Conservation (phyloP, 441 rosid genomes). For the Macaranga tanarius region DNA sequence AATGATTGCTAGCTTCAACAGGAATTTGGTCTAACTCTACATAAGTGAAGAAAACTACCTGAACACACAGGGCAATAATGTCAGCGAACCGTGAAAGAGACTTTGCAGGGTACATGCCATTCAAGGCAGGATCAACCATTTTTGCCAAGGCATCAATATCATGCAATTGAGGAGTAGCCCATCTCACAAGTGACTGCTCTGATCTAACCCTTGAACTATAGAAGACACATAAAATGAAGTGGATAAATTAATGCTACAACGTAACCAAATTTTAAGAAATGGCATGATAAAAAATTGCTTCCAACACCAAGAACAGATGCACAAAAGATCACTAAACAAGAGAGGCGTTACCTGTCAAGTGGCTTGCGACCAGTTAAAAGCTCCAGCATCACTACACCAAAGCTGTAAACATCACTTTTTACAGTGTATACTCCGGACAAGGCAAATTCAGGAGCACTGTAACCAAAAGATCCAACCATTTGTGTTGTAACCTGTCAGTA, state of each 20-base stretch:
- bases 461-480: constrained; percentile 93
- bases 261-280: constrained; percentile 9
- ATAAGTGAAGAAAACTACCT: constrained; percentile 46
- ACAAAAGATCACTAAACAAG: constrained; percentile 4
- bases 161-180: constrained; percentile 98
- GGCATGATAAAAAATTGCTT: neutral
- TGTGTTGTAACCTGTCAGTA: constrained; percentile 72
- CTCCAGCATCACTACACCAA: constrained; percentile 98
- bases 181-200: constrained; percentile 94
- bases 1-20: neutral
- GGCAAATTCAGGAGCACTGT: constrained; percentile 96
- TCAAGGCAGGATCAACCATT: constrained; percentile 92
- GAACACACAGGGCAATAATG: constrained; percentile 90
- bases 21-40: neutral
- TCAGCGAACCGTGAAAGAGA: constrained; percentile 97
- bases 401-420: constrained; percentile 96
- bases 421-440: constrained; percentile 88
- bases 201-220: constrained; percentile 74
- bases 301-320: constrained; percentile 11
- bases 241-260: neutral
- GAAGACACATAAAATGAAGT: constrained; percentile 15
- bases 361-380: constrained; percentile 94
- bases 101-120: constrained; percentile 97
- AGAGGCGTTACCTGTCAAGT: constrained; percentile 69
- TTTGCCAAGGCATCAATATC: constrained; percentile 92